Percentiles rank a stretch among this genome's conserved stretches.
Conservation (phyloP, 495 filamentous ascomycete genomes). For the Pseudevernia furfuracea region DNA sequence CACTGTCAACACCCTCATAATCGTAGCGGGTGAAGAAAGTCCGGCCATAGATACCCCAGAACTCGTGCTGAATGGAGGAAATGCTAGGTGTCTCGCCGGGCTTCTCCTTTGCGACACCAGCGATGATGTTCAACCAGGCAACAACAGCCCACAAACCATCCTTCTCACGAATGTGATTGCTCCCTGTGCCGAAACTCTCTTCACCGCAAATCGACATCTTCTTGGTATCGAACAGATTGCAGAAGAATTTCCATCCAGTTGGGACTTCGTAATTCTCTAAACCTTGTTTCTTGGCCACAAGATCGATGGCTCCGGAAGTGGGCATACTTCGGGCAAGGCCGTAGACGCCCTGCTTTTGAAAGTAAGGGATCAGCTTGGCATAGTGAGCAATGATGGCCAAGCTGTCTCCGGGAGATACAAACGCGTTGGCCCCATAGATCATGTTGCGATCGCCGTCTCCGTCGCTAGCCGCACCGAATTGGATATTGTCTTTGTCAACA, state of each 20-base stretch:
- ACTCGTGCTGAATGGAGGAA: conserved; percentile 87
- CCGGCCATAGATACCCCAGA: conserved; percentile 93
- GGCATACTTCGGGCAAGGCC: conserved; percentile 96
- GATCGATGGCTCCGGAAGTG: conserved; percentile 87
- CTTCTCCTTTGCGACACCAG: conserved; percentile 78
- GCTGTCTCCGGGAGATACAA: conserved; percentile 94
- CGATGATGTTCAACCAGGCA: conserved; percentile 98
- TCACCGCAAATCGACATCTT: conserved; percentile 99
- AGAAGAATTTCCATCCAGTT: conserved; percentile 99
- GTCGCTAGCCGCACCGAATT: conserved; percentile 93
- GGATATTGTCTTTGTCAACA: conserved; percentile 83
- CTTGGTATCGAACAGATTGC: conserved; percentile 90
- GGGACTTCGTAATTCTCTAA: conserved; percentile 92
- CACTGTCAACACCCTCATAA: conserved; percentile 88
- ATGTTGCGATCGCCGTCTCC: conserved; percentile 99
- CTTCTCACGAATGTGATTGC: conserved; percentile 98
- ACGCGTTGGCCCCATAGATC: conserved; percentile 95
- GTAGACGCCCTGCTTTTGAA: conserved; percentile 92
- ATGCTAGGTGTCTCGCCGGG: conserved; percentile 73
- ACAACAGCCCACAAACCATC: conserved; percentile 96
- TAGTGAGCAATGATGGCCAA: conserved; percentile 97
- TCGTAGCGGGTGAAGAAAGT: conserved; percentile 99
- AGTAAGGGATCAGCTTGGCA: conserved; percentile 90
- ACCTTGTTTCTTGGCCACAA: conserved; percentile 89
- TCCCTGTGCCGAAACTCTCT: conserved; percentile 97